These are phyloP conservation scores for Hypoxylon trugodes DNA, from an alignment of 495 filamentous ascomycete species.

Conservation along the genomic window DNA sequence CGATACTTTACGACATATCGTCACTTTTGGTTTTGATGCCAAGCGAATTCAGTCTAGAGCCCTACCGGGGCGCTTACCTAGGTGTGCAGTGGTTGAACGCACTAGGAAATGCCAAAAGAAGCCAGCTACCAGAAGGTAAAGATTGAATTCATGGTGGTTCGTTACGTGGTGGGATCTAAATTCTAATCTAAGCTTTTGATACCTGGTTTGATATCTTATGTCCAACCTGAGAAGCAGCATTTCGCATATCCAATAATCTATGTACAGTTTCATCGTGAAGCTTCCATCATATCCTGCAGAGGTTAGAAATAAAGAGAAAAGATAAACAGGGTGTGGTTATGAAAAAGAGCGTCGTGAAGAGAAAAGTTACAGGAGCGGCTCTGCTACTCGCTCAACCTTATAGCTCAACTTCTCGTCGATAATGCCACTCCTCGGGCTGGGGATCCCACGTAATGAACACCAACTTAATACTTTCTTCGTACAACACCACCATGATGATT, in stretches of 20 bases:
- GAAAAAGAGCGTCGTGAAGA: slow-evolving; percentile 32
- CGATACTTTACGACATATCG: no score
- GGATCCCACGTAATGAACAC: slow-evolving; percentile 32
- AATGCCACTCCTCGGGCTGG: slow-evolving; percentile 29
- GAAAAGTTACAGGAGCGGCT: slow-evolving; percentile 31
- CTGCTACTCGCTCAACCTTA: slow-evolving; percentile 17
- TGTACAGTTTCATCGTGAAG: slow-evolving; percentile 29
- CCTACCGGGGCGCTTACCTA: no score
- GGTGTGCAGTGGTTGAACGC: not conserved
- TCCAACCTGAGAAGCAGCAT: slow-evolving; percentile 40
- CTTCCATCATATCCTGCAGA: slow-evolving; percentile 28
- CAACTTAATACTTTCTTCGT: slow-evolving; percentile 14
- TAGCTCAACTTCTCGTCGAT: slow-evolving; percentile 25
- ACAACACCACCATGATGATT: not conserved
- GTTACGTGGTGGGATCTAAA: slow-evolving; percentile 37
- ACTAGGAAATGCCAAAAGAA: not conserved
- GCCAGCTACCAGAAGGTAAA: slow-evolving; percentile 17
- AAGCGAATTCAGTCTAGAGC: no score
- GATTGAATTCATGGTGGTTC: slow-evolving; percentile 17
- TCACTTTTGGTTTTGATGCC: no score
- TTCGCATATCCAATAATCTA: slow-evolving; percentile 35
- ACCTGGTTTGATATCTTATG: slow-evolving; percentile 32
- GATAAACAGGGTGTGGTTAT: not conserved
- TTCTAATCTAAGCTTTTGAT: slow-evolving; percentile 40
- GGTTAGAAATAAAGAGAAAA: slow-evolving; percentile 16